Evolutionary conservation across 441 rosid genomes (phyloP).

Genomic region (Erodium chrysanthum): DNA sequence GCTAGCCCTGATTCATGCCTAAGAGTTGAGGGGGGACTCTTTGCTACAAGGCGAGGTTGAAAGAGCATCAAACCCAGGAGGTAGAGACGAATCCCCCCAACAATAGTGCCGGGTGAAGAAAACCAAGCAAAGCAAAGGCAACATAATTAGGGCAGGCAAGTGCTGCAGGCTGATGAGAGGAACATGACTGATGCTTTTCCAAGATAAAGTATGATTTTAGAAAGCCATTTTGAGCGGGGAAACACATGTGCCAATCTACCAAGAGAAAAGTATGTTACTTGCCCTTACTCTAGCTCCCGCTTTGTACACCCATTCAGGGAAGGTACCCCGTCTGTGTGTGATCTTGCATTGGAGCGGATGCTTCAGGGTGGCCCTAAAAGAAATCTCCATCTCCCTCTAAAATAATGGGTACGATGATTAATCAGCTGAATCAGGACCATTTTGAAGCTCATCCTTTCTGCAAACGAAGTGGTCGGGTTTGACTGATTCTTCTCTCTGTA

Average conservation of each 20-base stretch:
- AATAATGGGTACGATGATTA: conserved; percentile 33
- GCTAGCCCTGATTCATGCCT: conserved; percentile 58
- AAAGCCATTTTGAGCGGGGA: conserved; percentile 72
- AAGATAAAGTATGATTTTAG: conserved; percentile 69
- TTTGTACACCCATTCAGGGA: conserved; percentile 63
- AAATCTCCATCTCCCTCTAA: conserved; percentile 40
- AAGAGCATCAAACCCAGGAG: conserved; percentile 58
- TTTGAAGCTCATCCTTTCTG: conserved; percentile 6
- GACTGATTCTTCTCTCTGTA: conserved; percentile 15
- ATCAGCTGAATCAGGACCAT: conserved; percentile 9
- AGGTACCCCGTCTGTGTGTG: conserved; percentile 70
- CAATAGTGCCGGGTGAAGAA: conserved; percentile 40
- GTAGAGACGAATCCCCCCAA: conserved; percentile 65
- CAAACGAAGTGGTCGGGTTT: not conserved
- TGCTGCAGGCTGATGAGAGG: conserved; percentile 61
- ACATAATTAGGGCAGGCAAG: conserved; percentile 41
- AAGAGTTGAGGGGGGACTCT: no score
- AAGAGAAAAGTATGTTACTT: conserved; percentile 64
- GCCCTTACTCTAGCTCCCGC: conserved; percentile 64
- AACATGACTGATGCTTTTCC: conserved; percentile 46
- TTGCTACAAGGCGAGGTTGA: conserved; percentile 57
- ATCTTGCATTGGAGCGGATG: conserved; percentile 73
- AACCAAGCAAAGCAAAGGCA: conserved; percentile 36
- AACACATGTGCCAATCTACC: conserved; percentile 70
- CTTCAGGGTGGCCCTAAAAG: conserved; percentile 63